Evolutionary conservation across 768 basidiomycete species (phyloP), one percentile per base, ranked within the genome.

Genomic region (Tephrocybe sp.): DNA sequence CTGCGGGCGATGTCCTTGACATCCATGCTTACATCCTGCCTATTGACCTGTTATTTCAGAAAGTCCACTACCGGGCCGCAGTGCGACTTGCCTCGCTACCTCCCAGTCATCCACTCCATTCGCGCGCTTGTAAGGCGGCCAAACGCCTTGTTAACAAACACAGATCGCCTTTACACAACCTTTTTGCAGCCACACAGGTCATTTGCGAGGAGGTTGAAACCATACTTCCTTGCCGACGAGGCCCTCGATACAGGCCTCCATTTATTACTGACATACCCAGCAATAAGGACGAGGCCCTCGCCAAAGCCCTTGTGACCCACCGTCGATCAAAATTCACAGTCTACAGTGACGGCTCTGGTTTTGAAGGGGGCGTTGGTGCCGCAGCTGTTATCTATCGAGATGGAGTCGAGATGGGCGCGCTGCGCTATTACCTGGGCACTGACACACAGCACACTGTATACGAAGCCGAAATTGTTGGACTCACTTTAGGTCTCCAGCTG

Each of bases 321-420:
- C 16, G 11, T 12, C n/a, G 29, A 39, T 13, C 47, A 23, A 45
- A 40, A 16, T 6, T 27, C 19, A 22, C 34, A 0, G 41, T 54
- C 0, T 54, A 54, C 30, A 42, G 48, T 34, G 38, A 54, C n/a
- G 25, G 49, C 1, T 54, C 41, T 15, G 52, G 52, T 12, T 53
- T 43, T 19, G 21, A 53, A 31, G 43, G 47, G 2, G 23, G 39
- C 12, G n/a, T 54, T 7, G 45, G 53, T 0, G 41, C 49, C 23
- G 41, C 24, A 19, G 49, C 49, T 11, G 42, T 54, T 6, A 27
- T 54, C 3, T 49, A 22, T 19, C 13, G 27, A 5, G 31, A 49
- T 22, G n/a, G 29, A 1, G 6, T 10, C 1, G 42, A 53, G 25
- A 22, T 11, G 3, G 13, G 16, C 9, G 29, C 34, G 13, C 52